Base-by-base conservation (phyloP, 2,329 filamentous ascomycete species). In the Elsinoe australis region DNA sequence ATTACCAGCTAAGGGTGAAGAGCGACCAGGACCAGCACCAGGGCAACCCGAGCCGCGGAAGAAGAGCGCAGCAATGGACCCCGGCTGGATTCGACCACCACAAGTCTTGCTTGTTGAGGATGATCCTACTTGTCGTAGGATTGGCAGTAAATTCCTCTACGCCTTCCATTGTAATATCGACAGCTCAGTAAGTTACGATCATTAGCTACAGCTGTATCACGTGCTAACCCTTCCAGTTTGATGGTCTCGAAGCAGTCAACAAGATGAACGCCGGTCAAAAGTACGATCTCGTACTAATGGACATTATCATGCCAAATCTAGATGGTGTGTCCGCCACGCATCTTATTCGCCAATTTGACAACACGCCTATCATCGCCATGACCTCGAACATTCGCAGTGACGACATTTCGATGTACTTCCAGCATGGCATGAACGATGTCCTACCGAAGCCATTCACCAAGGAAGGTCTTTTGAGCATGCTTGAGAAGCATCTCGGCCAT, bases 401-500 rank as follows among this genome's bases (percentile, higher is more conserved):
- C 59, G 92, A 98, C 63, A 94, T 96, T 53, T 86, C 90, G 47
- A 89, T 94, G 70, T 98, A 98, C 64, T 96, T 95, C 70, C 83
- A 90, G 59, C 89, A 94, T 69, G 92, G 90, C 34, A 95, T 98
- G 89, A 94, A 95, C 61, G 92, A 95, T 61, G 90, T 98, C 14
- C 71, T 98, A 52, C 90, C 92, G 0, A 98, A 98, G 62, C 92
- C 92, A 0, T 98, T 98, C 64, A 98, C 92, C 1, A 84, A 84
- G 56, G 77, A 85, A 34, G 90, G 89, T 0, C 69, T 95, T 24
- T 69, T 95, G 21, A 73, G 79, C 26, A 78, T 94, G 68, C 74
- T 98, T 22, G 86, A 92, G 65, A 94, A 90, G 61, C 87, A 95
- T 61, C 73, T 96, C 42, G 76, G 79, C n/a, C 83, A 88, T 61